Evolutionary conservation across 305 asterid genomes (phyloP), one percentile per base, ranked within the genome.

Genomic region (Solanum chacoense): DNA sequence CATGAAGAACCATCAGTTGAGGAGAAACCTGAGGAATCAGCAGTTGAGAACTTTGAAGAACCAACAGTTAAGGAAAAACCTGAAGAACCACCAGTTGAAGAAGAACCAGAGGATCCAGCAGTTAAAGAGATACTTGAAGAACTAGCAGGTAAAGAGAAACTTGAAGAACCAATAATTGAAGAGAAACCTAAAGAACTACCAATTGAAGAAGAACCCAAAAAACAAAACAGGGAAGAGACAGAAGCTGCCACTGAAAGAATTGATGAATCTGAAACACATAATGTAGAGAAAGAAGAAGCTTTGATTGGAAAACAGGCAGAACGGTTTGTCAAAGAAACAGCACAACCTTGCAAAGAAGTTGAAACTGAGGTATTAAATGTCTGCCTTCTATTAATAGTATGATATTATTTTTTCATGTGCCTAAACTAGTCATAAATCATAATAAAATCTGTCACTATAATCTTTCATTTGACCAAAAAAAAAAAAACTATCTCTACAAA

Each of bases 341-440:
- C 32, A 24, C 35, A 14, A 87, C 67, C 79, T 20, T 74, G 26
- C 86, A 76, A 71, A 65, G 91, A 78, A 87, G 90, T n/a, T 80
- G 42, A 79, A 89, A 89, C 67, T 83, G 88, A 88, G 90, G 90
- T 88, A 88, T 31, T 29, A 16, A n/a, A 12, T 72, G 88, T 32
- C 37, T 37, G 26, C 86, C 69, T 75, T 75, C 32, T 71, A 28
- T 10, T 22, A 13, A 55, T 40, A n/a, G 50, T 84, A n/a, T 32
- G 84, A 72, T 55, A 69, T 24, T 55, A 69, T 24, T 37, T 26
- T 83, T 81, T 83, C 42, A 18, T 50, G 31, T 31, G 73, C 87
- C 73, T 83, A 83, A 29, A 83, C 87, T 83, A 31, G 73, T 83
- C 87, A 83, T 83, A 50, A 67, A 24, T 67, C 32, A 67, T 67